Base-by-base conservation (phyloP, 306 rosid species). In the Prunus kanzakura region DNA sequence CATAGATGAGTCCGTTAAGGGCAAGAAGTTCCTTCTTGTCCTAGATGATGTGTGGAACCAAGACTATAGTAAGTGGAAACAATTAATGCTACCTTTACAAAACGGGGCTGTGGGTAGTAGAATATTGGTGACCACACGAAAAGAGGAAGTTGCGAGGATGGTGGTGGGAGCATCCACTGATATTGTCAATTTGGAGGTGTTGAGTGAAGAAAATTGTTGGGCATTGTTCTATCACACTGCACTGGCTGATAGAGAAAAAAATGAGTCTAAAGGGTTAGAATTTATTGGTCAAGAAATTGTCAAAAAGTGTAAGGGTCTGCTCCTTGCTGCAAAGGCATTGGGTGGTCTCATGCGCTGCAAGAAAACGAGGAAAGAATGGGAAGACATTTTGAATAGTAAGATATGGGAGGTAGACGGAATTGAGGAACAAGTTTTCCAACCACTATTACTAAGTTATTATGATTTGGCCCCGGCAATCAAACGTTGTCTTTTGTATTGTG, bases 241-340 rank as follows among this genome's bases (percentile, higher is more conserved):
- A 27, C 50, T 75, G 3, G n/a, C 3, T n/a, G 52, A 20, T 12
- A 57, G 66, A 50, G 12, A 50, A 20, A 14, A 8, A 1, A 27
- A 30, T 0, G 72, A 64, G 30, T 12, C 1, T 16, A 14, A 3
- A 15, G 16, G 5, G 2, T 51, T 75, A 2, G 79, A 75, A 32
- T 35, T 2, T 7, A 15, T 64, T 32, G 79, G 79, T 11, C n/a
- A 18, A 7, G 27, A 69, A 38, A 78, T 78, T 69, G 81, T 67
- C 1, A 47, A 32, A 8, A 78, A 62, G 55, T 78, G 76, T 19
- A 61, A 20, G 3, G 81, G 76, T 4, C 62, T 78, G 52, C 76
- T 77, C 61, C 76, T 78, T 16, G 41, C 16, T 63, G 82, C 77
- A 38, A 78, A 78, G 38, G 10, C 25, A 1, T 73, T 79, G 25